phyloP scores from a whole-genome alignment of 306 rosid species.

The Alnus glutinosa region DNA sequence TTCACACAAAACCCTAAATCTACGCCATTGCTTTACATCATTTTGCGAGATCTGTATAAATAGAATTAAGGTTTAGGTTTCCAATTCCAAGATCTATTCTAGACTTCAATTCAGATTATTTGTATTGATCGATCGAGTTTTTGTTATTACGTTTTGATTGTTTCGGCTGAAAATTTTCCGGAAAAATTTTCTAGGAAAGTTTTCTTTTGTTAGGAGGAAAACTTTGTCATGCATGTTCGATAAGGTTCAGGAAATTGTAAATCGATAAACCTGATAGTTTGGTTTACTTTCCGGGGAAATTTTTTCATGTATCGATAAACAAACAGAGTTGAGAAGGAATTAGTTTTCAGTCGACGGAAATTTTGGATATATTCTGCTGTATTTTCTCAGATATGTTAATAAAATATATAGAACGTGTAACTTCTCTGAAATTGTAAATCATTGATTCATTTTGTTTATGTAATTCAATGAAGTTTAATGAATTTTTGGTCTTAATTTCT shows the following conservation, averaged over 20 bases:
- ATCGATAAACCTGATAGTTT: not conserved
- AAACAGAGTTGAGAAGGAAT: not conserved
- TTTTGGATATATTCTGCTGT: not conserved
- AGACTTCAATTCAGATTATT: not conserved
- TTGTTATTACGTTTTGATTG: not conserved
- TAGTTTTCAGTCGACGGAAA: not conserved
- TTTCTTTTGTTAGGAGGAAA: not conserved
- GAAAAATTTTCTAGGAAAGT: not conserved
- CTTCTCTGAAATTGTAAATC: not conserved
- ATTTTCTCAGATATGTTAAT: not conserved
- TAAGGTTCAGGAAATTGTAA: not conserved
- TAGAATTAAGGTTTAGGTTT: not conserved
- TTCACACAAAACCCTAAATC: not conserved
- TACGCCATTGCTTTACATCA: not conserved
- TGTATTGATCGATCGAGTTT: not conserved
- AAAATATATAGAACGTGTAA: not conserved
- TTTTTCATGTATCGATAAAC: not conserved
- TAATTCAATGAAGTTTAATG: not conserved
- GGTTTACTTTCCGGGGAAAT: not conserved
- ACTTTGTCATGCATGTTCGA: not conserved
- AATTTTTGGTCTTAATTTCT: not conserved
- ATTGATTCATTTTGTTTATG: not conserved
- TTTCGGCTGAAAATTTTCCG: not conserved
- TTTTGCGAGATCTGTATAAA: not conserved
- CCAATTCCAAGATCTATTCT: not conserved